Percentiles rank a stretch among this genome's conserved stretches.
phyloP scores from a whole-genome alignment of 805 yeast species.

The Priceomyces melissophilus region DNA sequence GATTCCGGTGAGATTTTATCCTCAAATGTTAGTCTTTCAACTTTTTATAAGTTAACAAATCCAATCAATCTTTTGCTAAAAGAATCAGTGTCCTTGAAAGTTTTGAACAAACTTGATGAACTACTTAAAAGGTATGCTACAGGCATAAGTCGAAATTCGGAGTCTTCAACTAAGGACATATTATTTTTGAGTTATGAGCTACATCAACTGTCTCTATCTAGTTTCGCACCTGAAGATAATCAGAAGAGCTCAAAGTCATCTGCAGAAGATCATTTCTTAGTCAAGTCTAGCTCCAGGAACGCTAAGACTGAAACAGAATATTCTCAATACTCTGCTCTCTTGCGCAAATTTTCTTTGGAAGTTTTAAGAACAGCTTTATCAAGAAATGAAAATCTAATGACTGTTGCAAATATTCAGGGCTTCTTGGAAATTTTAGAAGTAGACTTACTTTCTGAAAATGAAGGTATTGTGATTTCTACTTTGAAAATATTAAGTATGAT shows the following conservation, averaged over 20 bases:
- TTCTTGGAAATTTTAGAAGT: slow-evolving; percentile 71
- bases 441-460: slow-evolving; percentile 64
- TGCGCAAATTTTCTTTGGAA: slow-evolving; percentile 77
- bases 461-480: slow-evolving; percentile 68
- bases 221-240: slow-evolving; percentile 9
- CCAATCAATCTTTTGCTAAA: slow-evolving; percentile 65
- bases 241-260: slow-evolving; percentile 6
- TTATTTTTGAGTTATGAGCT: slow-evolving; percentile 73
- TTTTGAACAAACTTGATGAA: slow-evolving; percentile 75
- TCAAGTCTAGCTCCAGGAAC: slow-evolving; percentile 63
- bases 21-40: slow-evolving; percentile 53
- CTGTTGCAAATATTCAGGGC: slow-evolving; percentile 59
- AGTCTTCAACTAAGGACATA: slow-evolving; percentile 53
- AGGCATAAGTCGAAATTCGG: slow-evolving; percentile 75
- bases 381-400: slow-evolving; percentile 56
- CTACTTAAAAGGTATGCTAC: slow-evolving; percentile 68
- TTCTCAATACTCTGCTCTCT: slow-evolving; percentile 52
- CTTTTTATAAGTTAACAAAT: slow-evolving; percentile 54
- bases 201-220: slow-evolving; percentile 45
- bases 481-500: slow-evolving; percentile 59
- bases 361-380: slow-evolving; percentile 67
- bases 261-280: slow-evolving; percentile 63
- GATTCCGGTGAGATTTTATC: slow-evolving; percentile 83
- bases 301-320: slow-evolving; percentile 52
- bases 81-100: slow-evolving; percentile 63